These are phyloP conservation scores for Bryum argenteum DNA, from an alignment of 225 moss, liverwort and hornwort species.

Conservation along the genomic window DNA sequence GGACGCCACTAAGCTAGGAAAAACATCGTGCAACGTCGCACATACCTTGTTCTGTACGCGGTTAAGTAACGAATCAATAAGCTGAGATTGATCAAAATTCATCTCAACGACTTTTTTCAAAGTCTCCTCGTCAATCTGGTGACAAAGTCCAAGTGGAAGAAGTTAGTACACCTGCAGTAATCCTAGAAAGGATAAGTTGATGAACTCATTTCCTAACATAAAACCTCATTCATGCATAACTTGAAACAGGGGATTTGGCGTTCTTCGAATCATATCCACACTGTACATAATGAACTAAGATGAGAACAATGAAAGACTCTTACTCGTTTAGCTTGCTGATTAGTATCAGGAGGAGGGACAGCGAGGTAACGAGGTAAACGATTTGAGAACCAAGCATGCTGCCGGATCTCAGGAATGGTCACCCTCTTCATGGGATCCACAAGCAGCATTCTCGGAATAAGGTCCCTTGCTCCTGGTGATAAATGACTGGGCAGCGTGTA, in stretches of 20 bases:
- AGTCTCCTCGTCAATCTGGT: slow-evolving; percentile 62
- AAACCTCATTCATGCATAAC: background rate
- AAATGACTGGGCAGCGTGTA: slow-evolving; percentile 69
- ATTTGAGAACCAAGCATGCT: slow-evolving; percentile 56
- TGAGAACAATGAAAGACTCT: background rate
- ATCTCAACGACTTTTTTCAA: slow-evolving; percentile 45
- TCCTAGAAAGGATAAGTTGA: background rate
- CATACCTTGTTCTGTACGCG: slow-evolving; percentile 55
- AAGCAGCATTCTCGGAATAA: slow-evolving; percentile 64
- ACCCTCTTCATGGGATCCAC: slow-evolving; percentile 70
- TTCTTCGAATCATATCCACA: background rate
- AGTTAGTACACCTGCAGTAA: background rate
- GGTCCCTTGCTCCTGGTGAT: slow-evolving; percentile 63
- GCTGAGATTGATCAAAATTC: slow-evolving; percentile 53
- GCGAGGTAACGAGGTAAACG: slow-evolving; percentile 67
- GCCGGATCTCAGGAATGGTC: slow-evolving; percentile 69
- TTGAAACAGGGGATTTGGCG: background rate
- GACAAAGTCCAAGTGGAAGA: background rate
- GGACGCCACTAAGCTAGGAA: background rate
- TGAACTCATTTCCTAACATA: background rate
- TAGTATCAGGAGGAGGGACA: slow-evolving; percentile 66
- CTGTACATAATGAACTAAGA: background rate
- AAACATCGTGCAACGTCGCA: background rate
- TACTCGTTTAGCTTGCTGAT: slow-evolving; percentile 66
- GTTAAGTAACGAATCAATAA: slow-evolving; percentile 49